phyloP scores from a whole-genome alignment of 768 basidiomycete genomes.

The Tubosaeta sp. region DNA sequence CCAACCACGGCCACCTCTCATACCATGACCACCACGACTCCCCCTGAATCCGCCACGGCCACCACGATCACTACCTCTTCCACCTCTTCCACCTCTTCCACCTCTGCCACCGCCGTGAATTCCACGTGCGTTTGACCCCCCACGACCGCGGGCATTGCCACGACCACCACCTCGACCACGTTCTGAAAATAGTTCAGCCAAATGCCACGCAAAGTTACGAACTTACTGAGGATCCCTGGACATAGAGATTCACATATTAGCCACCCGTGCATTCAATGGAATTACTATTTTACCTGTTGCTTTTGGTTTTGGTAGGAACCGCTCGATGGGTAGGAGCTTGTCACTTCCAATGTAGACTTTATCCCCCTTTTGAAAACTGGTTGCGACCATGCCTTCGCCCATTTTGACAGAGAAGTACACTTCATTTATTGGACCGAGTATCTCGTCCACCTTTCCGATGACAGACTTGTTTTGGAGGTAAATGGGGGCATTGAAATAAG shows the following conservation, averaged over 20 bases:
- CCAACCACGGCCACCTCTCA: conserved; percentile 49
- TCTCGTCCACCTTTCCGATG: conserved; percentile 98
- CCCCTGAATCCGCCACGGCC: conserved; percentile 47
- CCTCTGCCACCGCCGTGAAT: conserved; percentile 36
- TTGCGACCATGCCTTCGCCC: conserved; percentile 92
- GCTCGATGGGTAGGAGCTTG: conserved; percentile 92
- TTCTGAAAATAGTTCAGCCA: conserved; percentile 38
- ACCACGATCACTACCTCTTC: conserved; percentile 38
- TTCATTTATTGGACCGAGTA: conserved; percentile 98
- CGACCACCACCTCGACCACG: conserved; percentile 39
- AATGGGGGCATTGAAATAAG: conserved; percentile 98
- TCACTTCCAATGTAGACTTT: conserved; percentile 98
- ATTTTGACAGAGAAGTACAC: conserved; percentile 98
- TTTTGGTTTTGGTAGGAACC: conserved; percentile 97
- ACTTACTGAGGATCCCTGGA: conserved; percentile 28
- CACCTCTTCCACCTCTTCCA: conserved; percentile 34
- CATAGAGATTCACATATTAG: neutral
- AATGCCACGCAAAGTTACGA: conserved; percentile 3
- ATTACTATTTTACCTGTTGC: conserved; percentile 54
- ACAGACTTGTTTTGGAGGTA: conserved; percentile 94
- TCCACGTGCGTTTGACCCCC: conserved; percentile 27
- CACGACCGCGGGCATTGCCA: conserved; percentile 25
- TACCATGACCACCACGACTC: conserved; percentile 41
- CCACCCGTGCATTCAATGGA: conserved; percentile 4
- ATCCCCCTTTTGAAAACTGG: conserved; percentile 95